Base-by-base conservation (phyloP, 768 basidiomycete genomes). In the Podaxis mareebaensis region DNA sequence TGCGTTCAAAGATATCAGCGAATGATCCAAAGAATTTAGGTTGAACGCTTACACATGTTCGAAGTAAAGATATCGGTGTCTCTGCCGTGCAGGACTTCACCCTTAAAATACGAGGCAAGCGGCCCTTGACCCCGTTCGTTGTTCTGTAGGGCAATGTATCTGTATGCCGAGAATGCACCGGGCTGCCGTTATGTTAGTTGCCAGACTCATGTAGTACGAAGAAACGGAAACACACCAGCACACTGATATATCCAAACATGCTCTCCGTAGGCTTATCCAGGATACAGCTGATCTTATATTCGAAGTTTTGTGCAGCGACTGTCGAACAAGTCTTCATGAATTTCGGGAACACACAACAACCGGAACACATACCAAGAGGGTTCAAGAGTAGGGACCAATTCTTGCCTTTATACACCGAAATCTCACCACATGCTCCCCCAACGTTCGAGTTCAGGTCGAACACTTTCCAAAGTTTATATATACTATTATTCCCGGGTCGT, bases 341-440 rank as follows among this genome's bases (percentile, higher is more conserved):
- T 42, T 3, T 24, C 5, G 22, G 20, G 48, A 40, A 7, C 5
- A 20, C n/a, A 39, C 44, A 57, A 17, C 40, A 15, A 55, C 26
- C 60, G 48, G 38, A 28, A 67, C 79, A 26, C 33, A 10, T 70
- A 90, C 90, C 91, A 20, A 97, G 79, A 0, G 95, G 95, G 71
- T 97, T 98, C 65, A 94, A 69, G 57, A 94, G 79, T 24, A 84
- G 81, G 15, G 81, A 83, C 92, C 95, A 95, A 63, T 89, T 88
- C 77, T 88, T 88, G 65, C 96, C 96, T 74, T 98, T 98, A 77
- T 95, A 92, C 13, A 83, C 88, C 8, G 92, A 91, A 70, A 96
- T 95, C 76, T 99, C 96, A n/a, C 96, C 96, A 74, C 96, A 99
- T 11, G 96, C 95, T 17, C 96, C 96, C 11, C 86, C 96, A 12